Evolutionary conservation across 2,329 filamentous ascomycete genomes (phyloP), one percentile per base, ranked within the genome.

Genomic region (Neonectria punicea): DNA sequence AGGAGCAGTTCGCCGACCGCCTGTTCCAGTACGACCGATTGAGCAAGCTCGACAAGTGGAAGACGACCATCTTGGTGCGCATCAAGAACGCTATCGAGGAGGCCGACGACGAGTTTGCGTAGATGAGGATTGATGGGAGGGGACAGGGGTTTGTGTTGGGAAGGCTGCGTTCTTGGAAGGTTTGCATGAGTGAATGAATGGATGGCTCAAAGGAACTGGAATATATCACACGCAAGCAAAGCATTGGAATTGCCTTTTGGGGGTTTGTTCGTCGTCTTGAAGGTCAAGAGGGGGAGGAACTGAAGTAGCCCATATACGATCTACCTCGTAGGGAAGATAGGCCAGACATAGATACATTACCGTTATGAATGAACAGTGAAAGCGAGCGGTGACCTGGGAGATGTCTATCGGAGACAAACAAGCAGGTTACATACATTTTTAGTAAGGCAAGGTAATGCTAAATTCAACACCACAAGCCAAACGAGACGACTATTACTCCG

Each of bases 21-120:
- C 81, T 96, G 68, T 97, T 92, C 84, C 90, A 95, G 78, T 98
- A 89, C 77, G 94, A 98, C 79, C 93, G 97, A 83, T 86, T 97
- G 82, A 96, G 90, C 82, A 96, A 96, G 85, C 83, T 98, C 75
- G 94, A 98, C 78, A 96, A 95, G 84, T 98, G 95, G 95, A 97
- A 98, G 91, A 97, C 93, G 55, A 93, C 91, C 34, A 83, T 97
- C 63, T 80, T 97, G 68, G 82, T 97, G 75, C 88, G 90, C 72
- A 87, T 98, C 75, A 98, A 98, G 90, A 90, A 90, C 74, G 85
- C 85, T 58, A 97, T 97, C 73, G 91, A 95, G 81, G 84, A 80
- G 67, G 77, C 78, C 18, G 79, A 81, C 56, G 80, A 82, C 58
- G 81, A 82, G 74, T 81, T 82, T 75, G 80, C 80, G 34, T 82